A percentile compares a stretch with the other conserved stretches of the same genome.
These are phyloP conservation scores for Phytophthora foliorum DNA, from an alignment of 352 stramenopile genomes.

Conservation along the genomic window DNA sequence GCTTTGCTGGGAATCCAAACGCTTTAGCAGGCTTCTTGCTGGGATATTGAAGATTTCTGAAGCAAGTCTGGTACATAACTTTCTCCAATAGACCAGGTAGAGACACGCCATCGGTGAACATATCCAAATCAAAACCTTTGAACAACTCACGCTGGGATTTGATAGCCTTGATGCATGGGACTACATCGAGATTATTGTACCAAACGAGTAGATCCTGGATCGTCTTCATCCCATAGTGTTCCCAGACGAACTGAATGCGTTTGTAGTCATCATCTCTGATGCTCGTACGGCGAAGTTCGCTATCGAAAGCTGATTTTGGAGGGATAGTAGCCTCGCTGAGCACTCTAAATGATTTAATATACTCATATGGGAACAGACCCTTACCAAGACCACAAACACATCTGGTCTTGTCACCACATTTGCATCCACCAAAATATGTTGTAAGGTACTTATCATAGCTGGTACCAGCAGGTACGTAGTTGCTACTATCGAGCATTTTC, in stretches of 20 bases:
- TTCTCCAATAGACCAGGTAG: conserved; percentile 16
- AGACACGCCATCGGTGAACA: conserved; percentile 29
- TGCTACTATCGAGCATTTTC: conserved; percentile 46
- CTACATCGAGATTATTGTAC: too few relatives aligned
- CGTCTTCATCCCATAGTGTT: conserved; percentile 5
- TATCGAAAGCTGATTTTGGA: conserved; percentile 31
- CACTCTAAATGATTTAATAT: conserved; percentile 32
- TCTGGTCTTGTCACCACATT: too few relatives aligned
- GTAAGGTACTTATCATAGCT: conserved; percentile 37
- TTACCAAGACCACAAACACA: too few relatives aligned
- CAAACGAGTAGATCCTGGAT: conserved; percentile 45
- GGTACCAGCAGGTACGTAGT: conserved; percentile 42
- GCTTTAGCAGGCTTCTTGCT: too few relatives aligned
- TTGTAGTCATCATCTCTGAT: conserved; percentile 13
- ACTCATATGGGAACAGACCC: conserved; percentile 47
- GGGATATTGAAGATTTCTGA: too few relatives aligned
- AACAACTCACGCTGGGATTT: too few relatives aligned
- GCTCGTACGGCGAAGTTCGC: background rate
- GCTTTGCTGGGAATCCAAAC: too few relatives aligned
- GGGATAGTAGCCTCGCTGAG: conserved; percentile 32
- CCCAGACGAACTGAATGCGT: background rate
- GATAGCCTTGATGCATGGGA: too few relatives aligned
- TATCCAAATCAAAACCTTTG: conserved; percentile 24
- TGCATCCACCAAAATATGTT: too few relatives aligned
- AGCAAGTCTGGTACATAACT: background rate